Evolutionary conservation across 2,329 filamentous ascomycete genomes (phyloP).

Genomic region (Paecilomyces sp.): DNA sequence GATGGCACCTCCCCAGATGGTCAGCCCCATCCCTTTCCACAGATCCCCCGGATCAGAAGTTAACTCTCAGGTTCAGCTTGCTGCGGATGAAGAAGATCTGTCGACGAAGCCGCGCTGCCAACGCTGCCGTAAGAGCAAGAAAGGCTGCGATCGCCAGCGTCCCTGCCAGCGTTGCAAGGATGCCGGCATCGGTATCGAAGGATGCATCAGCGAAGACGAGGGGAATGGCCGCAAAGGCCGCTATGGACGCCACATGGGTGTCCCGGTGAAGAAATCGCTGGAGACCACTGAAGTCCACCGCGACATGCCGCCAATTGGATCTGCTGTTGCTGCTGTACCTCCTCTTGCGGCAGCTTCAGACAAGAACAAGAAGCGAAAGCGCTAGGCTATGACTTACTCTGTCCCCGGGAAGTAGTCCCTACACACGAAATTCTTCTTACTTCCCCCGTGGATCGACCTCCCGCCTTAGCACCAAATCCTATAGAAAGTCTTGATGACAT

Average conservation of each 20-base stretch:
- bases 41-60: conserved; percentile 51
- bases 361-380: conserved; percentile 65
- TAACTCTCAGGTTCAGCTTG: conserved; percentile 56
- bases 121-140: conserved; percentile 98
- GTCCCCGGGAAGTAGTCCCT: neutral
- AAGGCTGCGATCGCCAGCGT: conserved; percentile 93
- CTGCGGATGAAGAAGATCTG: conserved; percentile 75
- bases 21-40: conserved; percentile 44
- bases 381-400: conserved; percentile 30
- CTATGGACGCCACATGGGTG: conserved; percentile 67
- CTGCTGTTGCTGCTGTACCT: conserved; percentile 20
- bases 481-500: neutral
- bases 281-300: conserved; percentile 46
- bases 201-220: conserved; percentile 96
- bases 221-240: conserved; percentile 94
- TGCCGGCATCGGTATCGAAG: conserved; percentile 84
- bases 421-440: neutral
- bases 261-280: conserved; percentile 53
- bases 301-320: conserved; percentile 35
- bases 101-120: conserved; percentile 96
- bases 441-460: neutral
- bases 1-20: conserved; percentile 29
- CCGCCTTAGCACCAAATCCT: neutral
- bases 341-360: conserved; percentile 35
- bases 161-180: conserved; percentile 94